Conservation (phyloP, 768 basidiomycete species). For the Lentinula guzmanii region DNA sequence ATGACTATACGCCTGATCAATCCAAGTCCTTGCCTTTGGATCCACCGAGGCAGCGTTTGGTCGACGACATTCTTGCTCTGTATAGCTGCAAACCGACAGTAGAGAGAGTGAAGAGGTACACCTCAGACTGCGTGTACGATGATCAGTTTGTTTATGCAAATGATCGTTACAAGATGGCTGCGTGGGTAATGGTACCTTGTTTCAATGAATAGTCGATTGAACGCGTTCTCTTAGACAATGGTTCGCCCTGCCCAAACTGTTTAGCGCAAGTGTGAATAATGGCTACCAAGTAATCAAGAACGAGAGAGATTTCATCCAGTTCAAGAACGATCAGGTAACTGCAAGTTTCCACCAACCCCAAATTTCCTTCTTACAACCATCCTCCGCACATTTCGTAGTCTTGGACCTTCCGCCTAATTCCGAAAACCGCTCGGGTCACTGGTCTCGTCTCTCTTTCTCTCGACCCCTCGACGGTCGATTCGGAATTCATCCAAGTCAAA, state of each 20-base stretch:
- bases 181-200: not conserved
- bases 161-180: conserved; percentile 32
- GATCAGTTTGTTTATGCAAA: conserved; percentile 36
- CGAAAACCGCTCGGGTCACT: conserved; percentile 33
- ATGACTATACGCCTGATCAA: conserved; percentile 27
- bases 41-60: conserved; percentile 27
- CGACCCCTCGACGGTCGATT: conserved; percentile 31
- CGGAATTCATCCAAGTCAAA: conserved; percentile 31
- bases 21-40: conserved; percentile 28
- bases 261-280: conserved; percentile 26
- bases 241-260: conserved; percentile 34
- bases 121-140: conserved; percentile 16
- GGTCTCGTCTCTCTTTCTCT: conserved; percentile 32
- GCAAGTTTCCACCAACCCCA: not conserved
- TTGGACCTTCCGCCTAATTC: conserved; percentile 31
- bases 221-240: conserved; percentile 19
- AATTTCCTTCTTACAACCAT: not conserved
- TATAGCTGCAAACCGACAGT: conserved; percentile 33
- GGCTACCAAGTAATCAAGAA: conserved; percentile 28
- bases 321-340: conserved; percentile 35
- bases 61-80: conserved; percentile 34
- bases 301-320: conserved; percentile 31
- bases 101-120: conserved; percentile 31
- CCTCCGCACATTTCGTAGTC: conserved; percentile 14
- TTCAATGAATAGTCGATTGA: not conserved